Evolutionary conservation across 2,329 filamentous ascomycete genomes (phyloP).

Genomic region (Fusarium verrucosum): DNA sequence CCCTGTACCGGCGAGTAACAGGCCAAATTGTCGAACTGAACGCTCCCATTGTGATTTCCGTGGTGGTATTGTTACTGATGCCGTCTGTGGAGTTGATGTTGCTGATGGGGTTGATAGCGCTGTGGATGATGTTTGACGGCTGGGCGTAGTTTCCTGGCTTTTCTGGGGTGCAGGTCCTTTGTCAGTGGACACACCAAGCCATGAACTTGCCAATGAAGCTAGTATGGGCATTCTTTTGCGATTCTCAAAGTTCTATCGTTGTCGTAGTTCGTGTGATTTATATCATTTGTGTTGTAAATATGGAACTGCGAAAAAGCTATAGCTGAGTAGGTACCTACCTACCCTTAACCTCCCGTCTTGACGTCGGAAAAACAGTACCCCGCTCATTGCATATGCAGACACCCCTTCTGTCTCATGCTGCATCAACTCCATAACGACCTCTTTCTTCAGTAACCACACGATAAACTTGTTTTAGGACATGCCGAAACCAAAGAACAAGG

Average conservation of each 20-base stretch:
- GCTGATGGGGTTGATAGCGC: constrained; percentile 1
- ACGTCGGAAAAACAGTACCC: constrained; percentile 4
- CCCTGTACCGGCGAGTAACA: constrained; percentile 78
- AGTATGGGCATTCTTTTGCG: constrained; percentile 3
- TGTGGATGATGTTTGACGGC: constrained; percentile 29
- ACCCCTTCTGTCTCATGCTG: background rate
- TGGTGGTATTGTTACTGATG: background rate
- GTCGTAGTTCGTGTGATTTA: background rate
- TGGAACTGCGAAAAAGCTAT: constrained; percentile 1
- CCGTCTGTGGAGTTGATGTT: background rate
- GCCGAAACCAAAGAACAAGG: constrained; percentile 50
- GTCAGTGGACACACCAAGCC: constrained; percentile 28
- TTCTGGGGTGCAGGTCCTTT: constrained; percentile 5
- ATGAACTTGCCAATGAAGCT: constrained; percentile 31
- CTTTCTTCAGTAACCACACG: background rate
- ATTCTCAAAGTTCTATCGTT: background rate
- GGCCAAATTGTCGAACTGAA: constrained; percentile 67
- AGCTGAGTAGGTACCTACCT: too few species aligned
- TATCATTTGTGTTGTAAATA: background rate
- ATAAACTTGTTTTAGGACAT: constrained; percentile 2
- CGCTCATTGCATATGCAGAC: constrained; percentile 28
- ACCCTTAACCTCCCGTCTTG: background rate
- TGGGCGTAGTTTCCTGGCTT: constrained; percentile 17
- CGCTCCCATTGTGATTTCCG: constrained; percentile 52
- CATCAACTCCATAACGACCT: background rate